Conservation (phyloP, 1,139 yeast species). For the Arxiozyma heterogenica region DNA sequence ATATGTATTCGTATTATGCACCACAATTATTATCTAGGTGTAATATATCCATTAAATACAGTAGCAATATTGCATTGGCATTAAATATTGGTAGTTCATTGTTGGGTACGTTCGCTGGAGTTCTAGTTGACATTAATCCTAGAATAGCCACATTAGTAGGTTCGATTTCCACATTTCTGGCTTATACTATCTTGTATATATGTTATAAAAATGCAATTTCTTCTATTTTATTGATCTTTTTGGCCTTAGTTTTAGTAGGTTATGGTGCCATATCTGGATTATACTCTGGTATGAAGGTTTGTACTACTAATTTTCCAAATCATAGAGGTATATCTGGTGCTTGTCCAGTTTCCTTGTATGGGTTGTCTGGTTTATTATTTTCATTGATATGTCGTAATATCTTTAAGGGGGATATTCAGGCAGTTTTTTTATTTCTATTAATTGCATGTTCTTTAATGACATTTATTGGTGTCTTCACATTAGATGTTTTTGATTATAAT, state of each 20-base stretch:
- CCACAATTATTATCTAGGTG: constrained; percentile 56
- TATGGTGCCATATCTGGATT: constrained; percentile 58
- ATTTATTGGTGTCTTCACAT: constrained; percentile 27
- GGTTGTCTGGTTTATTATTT: constrained; percentile 37
- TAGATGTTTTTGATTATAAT: constrained; percentile 13
- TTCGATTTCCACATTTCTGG: constrained; percentile 37
- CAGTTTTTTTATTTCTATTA: constrained; percentile 29
- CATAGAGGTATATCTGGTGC: constrained; percentile 66
- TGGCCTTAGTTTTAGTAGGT: constrained; percentile 47
- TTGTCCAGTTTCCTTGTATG: constrained; percentile 50
- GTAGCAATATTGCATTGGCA: constrained; percentile 56
- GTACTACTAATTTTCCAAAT: constrained; percentile 60
- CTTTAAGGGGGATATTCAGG: constrained; percentile 39
- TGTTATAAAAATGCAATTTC: constrained; percentile 31
- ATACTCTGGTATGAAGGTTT: constrained; percentile 58
- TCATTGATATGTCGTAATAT: constrained; percentile 38
- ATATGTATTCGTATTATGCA: constrained; percentile 60
- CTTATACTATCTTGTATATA: constrained; percentile 34
- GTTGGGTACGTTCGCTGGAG: constrained; percentile 64
- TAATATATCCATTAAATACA: constrained; percentile 48
- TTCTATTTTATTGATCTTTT: constrained; percentile 33
- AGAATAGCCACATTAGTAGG: constrained; percentile 46
- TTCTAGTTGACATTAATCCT: constrained; percentile 51
- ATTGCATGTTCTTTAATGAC: constrained; percentile 27
- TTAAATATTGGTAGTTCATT: constrained; percentile 55